Evolutionary conservation across 148 eudicot species (phyloP).

Genomic region (Polygonum aviculare): DNA sequence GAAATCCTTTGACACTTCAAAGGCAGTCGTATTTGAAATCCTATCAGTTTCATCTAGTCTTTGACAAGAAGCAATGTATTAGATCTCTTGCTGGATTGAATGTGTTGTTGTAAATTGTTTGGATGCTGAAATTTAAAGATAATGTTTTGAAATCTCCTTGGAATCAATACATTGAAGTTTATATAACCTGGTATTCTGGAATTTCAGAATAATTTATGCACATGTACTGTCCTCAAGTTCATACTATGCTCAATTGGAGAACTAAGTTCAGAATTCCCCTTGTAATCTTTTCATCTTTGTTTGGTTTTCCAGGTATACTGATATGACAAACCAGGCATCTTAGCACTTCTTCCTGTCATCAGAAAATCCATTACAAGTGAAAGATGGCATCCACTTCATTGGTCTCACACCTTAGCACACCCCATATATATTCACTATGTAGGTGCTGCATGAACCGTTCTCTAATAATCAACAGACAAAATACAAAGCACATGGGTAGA

Average conservation of each 20-base stretch:
- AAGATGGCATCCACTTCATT: conserved; percentile 8
- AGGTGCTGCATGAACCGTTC: background rate
- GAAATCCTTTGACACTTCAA: background rate
- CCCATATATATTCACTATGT: background rate
- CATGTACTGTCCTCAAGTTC: background rate
- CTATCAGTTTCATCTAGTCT: background rate
- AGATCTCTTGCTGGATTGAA: background rate
- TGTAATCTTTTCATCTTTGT: background rate
- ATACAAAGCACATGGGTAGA: conserved; percentile 10
- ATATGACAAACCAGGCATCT: background rate
- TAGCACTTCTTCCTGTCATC: background rate
- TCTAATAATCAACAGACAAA: background rate
- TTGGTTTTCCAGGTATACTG: background rate
- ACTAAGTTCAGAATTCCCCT: background rate
- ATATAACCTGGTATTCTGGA: background rate
- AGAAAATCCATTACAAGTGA: background rate
- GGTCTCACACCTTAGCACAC: background rate
- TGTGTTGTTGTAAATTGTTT: background rate
- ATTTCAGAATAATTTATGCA: background rate
- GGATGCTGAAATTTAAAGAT: background rate
- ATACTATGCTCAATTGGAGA: background rate
- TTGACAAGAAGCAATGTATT: background rate
- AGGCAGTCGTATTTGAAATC: background rate
- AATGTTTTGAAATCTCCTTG: background rate
- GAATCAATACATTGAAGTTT: background rate